phyloP scores from a whole-genome alignment of 1,284 basidiomycete species.

The Malassezia equina region DNA sequence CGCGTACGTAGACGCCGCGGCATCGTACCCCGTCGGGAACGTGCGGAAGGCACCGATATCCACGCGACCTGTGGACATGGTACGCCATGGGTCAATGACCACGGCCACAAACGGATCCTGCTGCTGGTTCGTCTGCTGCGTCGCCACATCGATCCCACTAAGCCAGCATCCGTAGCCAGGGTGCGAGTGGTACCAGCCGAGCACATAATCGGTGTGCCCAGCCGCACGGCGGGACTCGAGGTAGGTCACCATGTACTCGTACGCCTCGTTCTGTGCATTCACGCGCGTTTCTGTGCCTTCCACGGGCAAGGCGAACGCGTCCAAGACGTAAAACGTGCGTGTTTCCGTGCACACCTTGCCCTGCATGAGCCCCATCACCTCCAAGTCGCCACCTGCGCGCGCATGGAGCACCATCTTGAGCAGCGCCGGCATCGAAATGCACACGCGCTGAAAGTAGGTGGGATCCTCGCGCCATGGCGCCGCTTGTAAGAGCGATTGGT shows the following conservation, averaged over 20 bases:
- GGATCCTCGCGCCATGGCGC: constrained; percentile 81
- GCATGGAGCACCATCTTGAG: constrained; percentile 99
- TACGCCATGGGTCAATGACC: constrained; percentile 95
- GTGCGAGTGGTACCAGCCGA: constrained; percentile 99
- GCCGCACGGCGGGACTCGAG: constrained; percentile 69
- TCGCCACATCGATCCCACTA: constrained; percentile 92
- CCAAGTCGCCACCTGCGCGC: constrained; percentile 87
- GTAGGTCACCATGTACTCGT: constrained; percentile 97
- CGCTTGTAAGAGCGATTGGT: constrained; percentile 62
- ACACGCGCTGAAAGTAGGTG: constrained; percentile 84
- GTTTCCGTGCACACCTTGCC: constrained; percentile 80
- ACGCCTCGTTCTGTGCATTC: constrained; percentile 88
- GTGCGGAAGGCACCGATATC: constrained; percentile 97
- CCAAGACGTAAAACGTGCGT: constrained; percentile 69
- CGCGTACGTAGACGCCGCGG: constrained; percentile 53
- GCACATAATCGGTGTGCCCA: constrained; percentile 70
- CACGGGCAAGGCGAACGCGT: constrained; percentile 90
- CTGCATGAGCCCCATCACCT: constrained; percentile 99
- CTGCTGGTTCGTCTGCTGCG: constrained; percentile 86
- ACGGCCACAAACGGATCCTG: constrained; percentile 95
- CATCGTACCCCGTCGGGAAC: constrained; percentile 61
- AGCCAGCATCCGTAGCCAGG: constrained; percentile 99
- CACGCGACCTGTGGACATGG: constrained; percentile 91
- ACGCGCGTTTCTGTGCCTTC: constrained; percentile 98
- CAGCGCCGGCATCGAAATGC: constrained; percentile 84